Base-by-base conservation (phyloP, 805 yeast species). In the Wickerhamiella sorbophila region DNA sequence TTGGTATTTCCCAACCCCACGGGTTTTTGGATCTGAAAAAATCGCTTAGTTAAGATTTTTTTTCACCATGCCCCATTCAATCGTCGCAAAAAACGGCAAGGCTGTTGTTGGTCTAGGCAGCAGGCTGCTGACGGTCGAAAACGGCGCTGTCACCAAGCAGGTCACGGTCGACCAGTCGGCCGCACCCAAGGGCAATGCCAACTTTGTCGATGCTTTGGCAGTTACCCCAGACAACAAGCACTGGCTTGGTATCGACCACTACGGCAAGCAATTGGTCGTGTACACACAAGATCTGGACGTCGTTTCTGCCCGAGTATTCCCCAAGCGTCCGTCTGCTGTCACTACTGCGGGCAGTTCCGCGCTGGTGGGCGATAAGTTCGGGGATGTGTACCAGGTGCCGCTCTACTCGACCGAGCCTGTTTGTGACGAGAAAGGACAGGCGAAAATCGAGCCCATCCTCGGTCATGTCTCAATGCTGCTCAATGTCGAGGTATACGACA, bases 401-500 rank as follows among this genome's bases (percentile, higher is more conserved):
- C 65, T 84, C 31, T 62, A 69, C 2, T 61, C 75, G 22, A 63
- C 62, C 18, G 48, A 44, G 10, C 36, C 42, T 2, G 38, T 46
- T 4, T 41, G 42, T 19, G 43, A 48, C 31, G 49, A 40, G 14
- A 42, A 45, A 37, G 58, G 63, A 1, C 60, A 58, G 39, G 52
- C 53, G n/a, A 52, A 52, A 24, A 58, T 74, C 35, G 70, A 65
- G 31, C 96, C 96, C 2, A 68, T 88, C 5, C 63, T 88, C 41
- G 99, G 99, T 5, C 99, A 91, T 61, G 97, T 91, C 4, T 87
- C 96, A 2, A 85, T 91, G 95, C 70, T 91, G 46, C 81, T 94
- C n/a, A 85, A 77, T 48, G 63, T 76, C 21, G 65, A 69, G 10
- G 51, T 53, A 2, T 60, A 65, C 5, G 71, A 67, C 6, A 70